Evolutionary conservation across 2,329 filamentous ascomycete species (phyloP).

Genomic region (Alternaria triticina): DNA sequence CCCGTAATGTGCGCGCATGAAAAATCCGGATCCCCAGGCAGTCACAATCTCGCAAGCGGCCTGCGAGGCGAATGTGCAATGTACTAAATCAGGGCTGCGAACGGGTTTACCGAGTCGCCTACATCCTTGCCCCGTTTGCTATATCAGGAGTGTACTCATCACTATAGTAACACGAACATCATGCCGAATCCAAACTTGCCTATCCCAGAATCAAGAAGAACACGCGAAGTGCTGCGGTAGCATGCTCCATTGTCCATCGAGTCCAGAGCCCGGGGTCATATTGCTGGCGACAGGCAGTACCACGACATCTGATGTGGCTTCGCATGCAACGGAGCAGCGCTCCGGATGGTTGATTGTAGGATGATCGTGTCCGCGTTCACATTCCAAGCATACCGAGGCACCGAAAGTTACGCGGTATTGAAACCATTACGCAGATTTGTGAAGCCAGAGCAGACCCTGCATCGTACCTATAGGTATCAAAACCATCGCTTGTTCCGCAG

Average conservation of each 20-base stretch:
- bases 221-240: slow-evolving; percentile 8
- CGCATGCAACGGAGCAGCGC: background rate
- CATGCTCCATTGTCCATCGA: background rate
- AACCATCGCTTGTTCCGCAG: background rate
- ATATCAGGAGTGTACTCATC: slow-evolving; percentile 12
- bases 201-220: slow-evolving; percentile 6
- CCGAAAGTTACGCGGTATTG: background rate
- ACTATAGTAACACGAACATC: slow-evolving; percentile 12
- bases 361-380: background rate
- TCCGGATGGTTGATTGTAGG: background rate
- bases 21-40: background rate
- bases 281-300: background rate
- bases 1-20: background rate
- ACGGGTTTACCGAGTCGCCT: slow-evolving; percentile 7
- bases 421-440: background rate
- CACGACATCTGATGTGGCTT: background rate
- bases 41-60: background rate
- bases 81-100: slow-evolving; percentile 16
- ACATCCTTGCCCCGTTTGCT: slow-evolving; percentile 19
- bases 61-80: slow-evolving; percentile 19
- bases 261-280: background rate
- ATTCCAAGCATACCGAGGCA: background rate
- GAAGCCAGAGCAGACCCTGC: slow-evolving; percentile 8
- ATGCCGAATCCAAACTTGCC: background rate
- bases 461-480: background rate